These are phyloP conservation scores for Trichoderma gamsii DNA, from an alignment of 495 filamentous ascomycete species.

Conservation along the genomic window DNA sequence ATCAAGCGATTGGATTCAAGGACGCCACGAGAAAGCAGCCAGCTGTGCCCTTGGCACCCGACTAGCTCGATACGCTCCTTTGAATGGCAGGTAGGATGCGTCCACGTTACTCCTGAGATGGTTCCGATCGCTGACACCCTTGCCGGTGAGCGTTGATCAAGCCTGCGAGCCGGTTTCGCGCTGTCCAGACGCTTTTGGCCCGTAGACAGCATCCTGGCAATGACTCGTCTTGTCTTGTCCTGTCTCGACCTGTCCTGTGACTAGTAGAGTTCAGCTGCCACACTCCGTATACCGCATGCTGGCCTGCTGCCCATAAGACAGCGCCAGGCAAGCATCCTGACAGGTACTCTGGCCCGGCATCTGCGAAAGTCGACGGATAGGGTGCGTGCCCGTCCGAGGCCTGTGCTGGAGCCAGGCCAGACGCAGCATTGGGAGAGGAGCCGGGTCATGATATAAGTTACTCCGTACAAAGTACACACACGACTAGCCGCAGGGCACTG, in stretches of 20 bases:
- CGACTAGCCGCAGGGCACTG: background rate
- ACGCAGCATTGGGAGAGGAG: too few species aligned
- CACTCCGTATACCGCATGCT: too few species aligned
- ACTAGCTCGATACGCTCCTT: background rate
- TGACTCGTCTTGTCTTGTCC: background rate
- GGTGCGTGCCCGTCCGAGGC: too few species aligned
- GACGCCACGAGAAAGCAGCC: constrained; percentile 10
- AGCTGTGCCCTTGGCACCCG: background rate
- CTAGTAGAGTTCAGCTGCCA: too few species aligned
- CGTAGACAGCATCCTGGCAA: background rate
- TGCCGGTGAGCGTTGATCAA: background rate
- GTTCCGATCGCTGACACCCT: constrained; percentile 6
- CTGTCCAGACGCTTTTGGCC: background rate
- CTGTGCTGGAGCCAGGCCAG: too few species aligned
- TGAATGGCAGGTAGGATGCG: background rate
- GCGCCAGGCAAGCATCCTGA: too few species aligned
- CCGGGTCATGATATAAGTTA: background rate
- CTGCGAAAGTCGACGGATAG: too few species aligned
- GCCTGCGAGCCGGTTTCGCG: background rate
- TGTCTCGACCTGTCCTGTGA: too few species aligned
- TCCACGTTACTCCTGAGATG: constrained; percentile 10
- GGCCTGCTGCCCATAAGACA: too few species aligned
- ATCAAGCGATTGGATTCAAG: constrained; percentile 13
- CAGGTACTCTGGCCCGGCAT: too few species aligned
- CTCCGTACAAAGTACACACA: background rate